A percentile compares a stretch with the other conserved stretches of the same genome.
These are phyloP conservation scores for Plectosphaerella sp. DNA, from an alignment of 2,329 filamentous ascomycete species.

Conservation along the genomic window DNA sequence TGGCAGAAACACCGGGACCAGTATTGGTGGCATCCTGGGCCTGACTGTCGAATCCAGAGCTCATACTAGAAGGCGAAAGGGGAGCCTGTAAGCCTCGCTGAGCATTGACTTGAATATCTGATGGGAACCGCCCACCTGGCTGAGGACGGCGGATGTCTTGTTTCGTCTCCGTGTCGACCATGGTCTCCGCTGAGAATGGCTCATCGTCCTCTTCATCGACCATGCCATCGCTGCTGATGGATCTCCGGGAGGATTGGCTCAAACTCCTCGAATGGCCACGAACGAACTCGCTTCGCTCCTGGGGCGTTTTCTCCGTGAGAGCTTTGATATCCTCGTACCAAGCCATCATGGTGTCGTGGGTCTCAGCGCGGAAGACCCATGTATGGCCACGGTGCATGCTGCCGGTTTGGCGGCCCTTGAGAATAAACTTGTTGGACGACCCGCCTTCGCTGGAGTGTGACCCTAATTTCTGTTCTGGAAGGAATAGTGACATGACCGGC, in stretches of 20 bases:
- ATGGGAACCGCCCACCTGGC: conserved; percentile 95
- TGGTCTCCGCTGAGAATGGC: conserved; percentile 51
- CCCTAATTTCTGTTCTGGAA: conserved; percentile 92
- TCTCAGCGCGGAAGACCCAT: conserved; percentile 68
- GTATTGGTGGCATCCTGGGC: conserved; percentile 58
- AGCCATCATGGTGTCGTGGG: conserved; percentile 91
- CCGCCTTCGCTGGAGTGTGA: conserved; percentile 80
- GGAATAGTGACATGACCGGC: conserved; percentile 92
- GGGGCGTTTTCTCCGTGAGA: conserved; percentile 81
- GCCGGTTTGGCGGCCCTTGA: conserved; percentile 93
- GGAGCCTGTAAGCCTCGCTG: conserved; percentile 75
- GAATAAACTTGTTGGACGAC: conserved; percentile 93
- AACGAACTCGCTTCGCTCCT: conserved; percentile 85
- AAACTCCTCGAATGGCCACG: conserved; percentile 74
- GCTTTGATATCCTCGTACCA: conserved; percentile 93
- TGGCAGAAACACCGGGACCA: conserved; percentile 45
- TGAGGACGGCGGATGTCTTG: conserved; percentile 65
- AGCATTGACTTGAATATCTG: conserved; percentile 79
- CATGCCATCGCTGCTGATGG: conserved; percentile 69
- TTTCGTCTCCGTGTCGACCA: conserved; percentile 47
- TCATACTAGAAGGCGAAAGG: conserved; percentile 76
- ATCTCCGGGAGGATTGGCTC: conserved; percentile 61
- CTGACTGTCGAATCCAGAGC: conserved; percentile 50
- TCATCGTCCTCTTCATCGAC: conserved; percentile 71
- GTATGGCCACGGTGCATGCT: conserved; percentile 80